A percentile compares a stretch with the other conserved stretches of the same genome.
Conservation (phyloP, 1,139 yeast species). For the Sugiyamaella grinbergsii region DNA sequence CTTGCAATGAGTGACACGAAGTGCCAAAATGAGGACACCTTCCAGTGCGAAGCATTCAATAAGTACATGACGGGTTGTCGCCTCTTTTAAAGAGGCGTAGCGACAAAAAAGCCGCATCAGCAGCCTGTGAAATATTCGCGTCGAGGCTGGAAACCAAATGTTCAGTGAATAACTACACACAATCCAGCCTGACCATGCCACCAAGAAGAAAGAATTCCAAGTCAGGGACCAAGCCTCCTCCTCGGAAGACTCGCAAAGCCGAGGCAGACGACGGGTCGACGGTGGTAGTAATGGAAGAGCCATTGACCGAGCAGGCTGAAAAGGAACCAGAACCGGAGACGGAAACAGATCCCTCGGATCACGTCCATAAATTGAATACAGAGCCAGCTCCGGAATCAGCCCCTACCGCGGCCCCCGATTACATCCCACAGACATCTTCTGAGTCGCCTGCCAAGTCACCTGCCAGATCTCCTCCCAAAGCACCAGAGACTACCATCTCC, state of each 20-base stretch:
- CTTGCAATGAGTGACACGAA: too few species aligned
- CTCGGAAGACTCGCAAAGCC: constrained; percentile 23
- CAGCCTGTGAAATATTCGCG: not conserved
- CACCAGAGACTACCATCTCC: not conserved
- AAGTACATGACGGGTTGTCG: too few species aligned
- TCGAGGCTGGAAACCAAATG: too few species aligned
- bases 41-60: too few species aligned
- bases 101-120: constrained; percentile 1
- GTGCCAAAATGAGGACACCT: too few species aligned
- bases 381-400: constrained; percentile 17
- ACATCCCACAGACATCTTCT: too few species aligned
- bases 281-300: constrained; percentile 4
- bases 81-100: not conserved
- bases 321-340: too few species aligned
- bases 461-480: not conserved
- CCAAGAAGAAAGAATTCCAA: constrained; percentile 11
- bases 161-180: not conserved
- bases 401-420: too few species aligned
- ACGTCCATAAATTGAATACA: constrained; percentile 8
- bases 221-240: constrained; percentile 18
- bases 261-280: constrained; percentile 13
- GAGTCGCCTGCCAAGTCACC: too few species aligned
- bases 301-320: too few species aligned
- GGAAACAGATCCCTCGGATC: too few species aligned
- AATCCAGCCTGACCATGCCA: constrained; percentile 2